Evolutionary conservation across 2,329 filamentous ascomycete genomes (phyloP).

Genomic region (Pseudocercospora eumusae): DNA sequence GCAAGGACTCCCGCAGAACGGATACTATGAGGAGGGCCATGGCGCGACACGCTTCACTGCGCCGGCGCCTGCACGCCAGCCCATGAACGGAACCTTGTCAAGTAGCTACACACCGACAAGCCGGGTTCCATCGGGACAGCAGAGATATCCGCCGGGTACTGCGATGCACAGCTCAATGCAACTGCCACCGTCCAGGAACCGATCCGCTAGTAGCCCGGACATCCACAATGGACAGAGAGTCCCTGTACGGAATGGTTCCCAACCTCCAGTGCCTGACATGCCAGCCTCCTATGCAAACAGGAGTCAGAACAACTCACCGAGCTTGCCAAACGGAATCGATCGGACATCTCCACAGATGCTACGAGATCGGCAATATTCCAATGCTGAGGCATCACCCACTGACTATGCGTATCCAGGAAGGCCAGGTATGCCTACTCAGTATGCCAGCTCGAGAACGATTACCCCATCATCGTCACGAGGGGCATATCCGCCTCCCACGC

Average conservation of each 20-base stretch:
- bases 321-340: conserved; percentile 58
- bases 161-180: conserved; percentile 58
- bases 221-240: conserved; percentile 71
- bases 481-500: conserved; percentile 20
- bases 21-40: conserved; percentile 68
- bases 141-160: conserved; percentile 65
- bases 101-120: conserved; percentile 65
- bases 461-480: conserved; percentile 40
- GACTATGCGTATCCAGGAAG: conserved; percentile 25
- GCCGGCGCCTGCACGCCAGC: conserved; percentile 77
- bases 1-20: conserved; percentile 63
- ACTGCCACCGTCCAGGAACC: conserved; percentile 60
- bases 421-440: conserved; percentile 24
- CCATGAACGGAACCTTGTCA: conserved; percentile 55
- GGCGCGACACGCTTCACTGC: conserved; percentile 74
- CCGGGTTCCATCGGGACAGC: conserved; percentile 52
- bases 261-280: conserved; percentile 40
- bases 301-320: conserved; percentile 80
- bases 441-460: conserved; percentile 43
- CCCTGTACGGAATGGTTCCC: conserved; percentile 59
- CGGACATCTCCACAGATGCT: conserved; percentile 69
- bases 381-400: conserved; percentile 28
- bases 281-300: conserved; percentile 48
- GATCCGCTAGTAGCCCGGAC: conserved; percentile 93
- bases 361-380: conserved; percentile 54